Evolutionary conservation across 176 grass and related monocot genomes (phyloP).

Genomic region (Hordeum marinum): DNA sequence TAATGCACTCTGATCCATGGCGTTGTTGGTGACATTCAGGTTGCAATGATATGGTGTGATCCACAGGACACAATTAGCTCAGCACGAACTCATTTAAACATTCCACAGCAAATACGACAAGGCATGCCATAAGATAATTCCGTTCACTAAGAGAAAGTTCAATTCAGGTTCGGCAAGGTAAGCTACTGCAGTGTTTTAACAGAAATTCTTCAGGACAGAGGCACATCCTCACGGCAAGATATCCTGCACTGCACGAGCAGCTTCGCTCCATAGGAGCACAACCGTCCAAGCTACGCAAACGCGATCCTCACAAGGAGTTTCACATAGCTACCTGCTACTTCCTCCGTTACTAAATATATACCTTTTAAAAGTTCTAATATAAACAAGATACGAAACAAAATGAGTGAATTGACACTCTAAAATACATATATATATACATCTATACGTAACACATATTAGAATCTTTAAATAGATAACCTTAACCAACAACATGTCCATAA

Average conservation of each 20-base stretch:
- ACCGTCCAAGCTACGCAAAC: not conserved
- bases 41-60: not conserved
- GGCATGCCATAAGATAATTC: not conserved
- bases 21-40: not conserved
- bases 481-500: too few species aligned
- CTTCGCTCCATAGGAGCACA: not conserved
- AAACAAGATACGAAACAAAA: too few species aligned
- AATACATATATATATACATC: too few species aligned
- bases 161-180: not conserved
- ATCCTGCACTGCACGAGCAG: not conserved
- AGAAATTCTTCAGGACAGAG: not conserved
- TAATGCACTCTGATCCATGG: not conserved
- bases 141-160: not conserved
- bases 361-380: too few species aligned
- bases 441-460: too few species aligned
- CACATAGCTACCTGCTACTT: too few species aligned
- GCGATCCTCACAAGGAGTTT: too few species aligned
- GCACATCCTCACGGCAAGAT: not conserved
- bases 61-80: not conserved
- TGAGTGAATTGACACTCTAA: too few species aligned
- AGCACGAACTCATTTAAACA: not conserved
- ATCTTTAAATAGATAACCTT: too few species aligned
- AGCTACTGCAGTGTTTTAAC: not conserved
- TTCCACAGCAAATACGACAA: too few species aligned
- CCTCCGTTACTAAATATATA: too few species aligned